A percentile compares a stretch with the other conserved stretches of the same genome.
Evolutionary conservation across 228 moss, liverwort and hornwort genomes (phyloP).

Genomic region (Sphagnum fallax): DNA sequence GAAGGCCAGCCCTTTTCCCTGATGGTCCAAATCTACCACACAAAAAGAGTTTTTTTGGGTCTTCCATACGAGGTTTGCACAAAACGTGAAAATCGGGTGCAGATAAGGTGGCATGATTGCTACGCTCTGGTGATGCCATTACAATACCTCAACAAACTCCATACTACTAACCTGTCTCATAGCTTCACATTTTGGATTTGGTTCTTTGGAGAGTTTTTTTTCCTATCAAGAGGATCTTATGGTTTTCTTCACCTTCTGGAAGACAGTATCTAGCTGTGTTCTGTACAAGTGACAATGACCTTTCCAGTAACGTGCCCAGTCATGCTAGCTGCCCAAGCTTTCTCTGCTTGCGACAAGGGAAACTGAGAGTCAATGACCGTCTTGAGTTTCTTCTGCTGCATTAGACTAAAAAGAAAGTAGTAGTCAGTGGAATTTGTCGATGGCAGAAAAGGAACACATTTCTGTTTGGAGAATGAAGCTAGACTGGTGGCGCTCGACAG

Average conservation of each 20-base stretch:
- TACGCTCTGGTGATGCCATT: no score
- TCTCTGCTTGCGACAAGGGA: conserved; percentile 9
- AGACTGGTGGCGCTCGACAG: conserved; percentile 15
- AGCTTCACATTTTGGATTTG: no score
- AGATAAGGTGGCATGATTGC: no score
- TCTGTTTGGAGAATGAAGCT: conserved; percentile 30
- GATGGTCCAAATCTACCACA: no score
- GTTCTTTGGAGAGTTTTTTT: no score
- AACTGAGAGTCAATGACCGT: conserved; percentile 32
- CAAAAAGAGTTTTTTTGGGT: no score
- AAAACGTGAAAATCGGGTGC: no score
- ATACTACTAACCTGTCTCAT: no score
- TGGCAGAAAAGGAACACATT: conserved; percentile 24
- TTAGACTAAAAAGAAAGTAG: conserved; percentile 26
- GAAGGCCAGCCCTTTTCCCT: no score
- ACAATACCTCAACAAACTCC: no score
- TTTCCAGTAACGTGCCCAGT: conserved; percentile 41
- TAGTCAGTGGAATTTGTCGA: conserved; percentile 23
- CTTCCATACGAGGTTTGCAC: no score
- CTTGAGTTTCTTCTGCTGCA: conserved; percentile 22
- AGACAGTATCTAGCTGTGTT: background rate
- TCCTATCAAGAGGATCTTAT: no score
- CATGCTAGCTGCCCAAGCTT: conserved; percentile 34
- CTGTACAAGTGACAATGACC: conserved; percentile 18
- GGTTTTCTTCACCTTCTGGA: background rate